Base-by-base conservation (phyloP, 768 basidiomycete species). In the Pluteus cervinus region DNA sequence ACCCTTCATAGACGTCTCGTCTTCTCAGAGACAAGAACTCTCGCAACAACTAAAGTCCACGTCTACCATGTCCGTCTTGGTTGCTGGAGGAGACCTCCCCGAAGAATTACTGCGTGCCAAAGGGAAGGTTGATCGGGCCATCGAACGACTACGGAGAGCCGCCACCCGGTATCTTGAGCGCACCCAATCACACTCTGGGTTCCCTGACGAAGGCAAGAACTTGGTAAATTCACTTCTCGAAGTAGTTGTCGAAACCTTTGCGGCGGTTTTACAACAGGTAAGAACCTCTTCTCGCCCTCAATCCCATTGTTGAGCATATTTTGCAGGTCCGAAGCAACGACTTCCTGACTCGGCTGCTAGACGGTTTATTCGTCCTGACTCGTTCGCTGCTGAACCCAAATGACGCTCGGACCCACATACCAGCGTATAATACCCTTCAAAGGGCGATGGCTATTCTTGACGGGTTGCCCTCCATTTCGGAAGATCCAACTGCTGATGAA, bases 121-220 rank as follows among this genome's bases (percentile, higher is more conserved):
- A 14, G 66, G 62, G 15, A 86, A 83, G 53, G 57, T 81, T 10
- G 71, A 75, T 35, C 69, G 81, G 17, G 73, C 77, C 0, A 43
- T 86, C 8, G 83, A 84, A 51, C 63, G 75, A 35, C 47, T 79
- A 10, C 65, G 81, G 14, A 67, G 79, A 36, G 57, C 62, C n/a
- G 61, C 62, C 9, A 47, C 75, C 23, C 73, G 69, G 31, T n/a
- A n/a, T n/a, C n/a, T n/a, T n/a, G n/a, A n/a, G n/a, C n/a, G n/a
- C n/a, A n/a, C n/a, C 26, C 34, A 45, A 25, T 20, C 23, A 5
- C 24, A 24, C 24, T 26, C 40, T 33, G 7, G 15, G n/a, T 33
- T 38, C 2, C 45, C 39, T 36, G 23, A 25, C 25, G 41, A 44
- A 30, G 37, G 33, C 30, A 33, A 38, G 16, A 42, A 45, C 15